Percentiles rank a stretch among this genome's conserved stretches.
phyloP scores from a whole-genome alignment of 176 grass and related monocot species.

The Bolboschoenus planiculmis region DNA sequence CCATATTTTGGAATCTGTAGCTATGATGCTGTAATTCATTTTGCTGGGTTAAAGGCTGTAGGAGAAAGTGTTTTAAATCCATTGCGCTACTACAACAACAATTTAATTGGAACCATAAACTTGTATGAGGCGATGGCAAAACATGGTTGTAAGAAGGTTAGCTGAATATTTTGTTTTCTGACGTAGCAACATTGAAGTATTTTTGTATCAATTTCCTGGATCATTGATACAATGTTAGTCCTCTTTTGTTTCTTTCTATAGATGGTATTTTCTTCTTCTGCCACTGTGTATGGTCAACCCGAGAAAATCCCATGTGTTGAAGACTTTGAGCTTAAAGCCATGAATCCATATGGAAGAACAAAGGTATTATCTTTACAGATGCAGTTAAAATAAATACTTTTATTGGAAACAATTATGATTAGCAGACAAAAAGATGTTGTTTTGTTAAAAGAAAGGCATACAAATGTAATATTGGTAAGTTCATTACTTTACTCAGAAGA shows the following conservation, averaged over 20 bases:
- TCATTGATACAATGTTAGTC: neutral
- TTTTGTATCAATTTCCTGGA: neutral
- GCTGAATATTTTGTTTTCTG: slow-evolving; percentile 5
- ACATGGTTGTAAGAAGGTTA: slow-evolving; percentile 73
- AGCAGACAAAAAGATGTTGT: neutral
- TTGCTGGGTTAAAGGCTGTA: slow-evolving; percentile 84
- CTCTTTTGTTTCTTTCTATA: neutral
- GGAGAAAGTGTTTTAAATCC: slow-evolving; percentile 80
- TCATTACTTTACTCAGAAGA: neutral
- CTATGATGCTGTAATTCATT: slow-evolving; percentile 89
- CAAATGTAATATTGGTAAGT: neutral
- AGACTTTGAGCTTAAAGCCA: slow-evolving; percentile 56
- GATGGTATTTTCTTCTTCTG: slow-evolving; percentile 88
- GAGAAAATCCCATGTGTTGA: slow-evolving; percentile 70
- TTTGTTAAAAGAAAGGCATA: neutral
- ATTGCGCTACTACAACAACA: slow-evolving; percentile 80
- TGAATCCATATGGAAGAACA: slow-evolving; percentile 90
- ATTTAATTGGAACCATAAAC: slow-evolving; percentile 82
- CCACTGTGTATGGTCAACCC: slow-evolving; percentile 81
- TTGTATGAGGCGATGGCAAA: slow-evolving; percentile 62
- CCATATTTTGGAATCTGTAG: slow-evolving; percentile 23
- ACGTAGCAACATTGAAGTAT: neutral
- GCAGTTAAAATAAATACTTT: neutral
- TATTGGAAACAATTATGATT: neutral
- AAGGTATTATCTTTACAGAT: slow-evolving; percentile 37